phyloP scores from a whole-genome alignment of 306 rosid species.

The Pyrus bretschneideri region DNA sequence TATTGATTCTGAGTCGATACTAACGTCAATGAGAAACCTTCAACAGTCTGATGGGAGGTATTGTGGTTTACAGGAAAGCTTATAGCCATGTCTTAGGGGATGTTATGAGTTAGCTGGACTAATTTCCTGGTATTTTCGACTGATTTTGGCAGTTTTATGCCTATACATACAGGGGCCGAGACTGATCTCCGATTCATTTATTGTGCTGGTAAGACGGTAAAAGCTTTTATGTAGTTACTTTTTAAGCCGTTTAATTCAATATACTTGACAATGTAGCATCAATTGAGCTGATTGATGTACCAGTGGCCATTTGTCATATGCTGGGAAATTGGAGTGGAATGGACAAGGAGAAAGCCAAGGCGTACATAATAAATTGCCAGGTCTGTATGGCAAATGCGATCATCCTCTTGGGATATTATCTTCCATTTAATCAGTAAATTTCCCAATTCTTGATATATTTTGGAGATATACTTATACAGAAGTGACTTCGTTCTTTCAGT shows the following conservation, averaged over 20 bases:
- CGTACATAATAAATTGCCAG: slow-evolving; percentile 78
- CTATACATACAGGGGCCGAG: slow-evolving; percentile 78
- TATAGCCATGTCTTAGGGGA: not conserved
- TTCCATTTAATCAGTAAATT: slow-evolving; percentile 3
- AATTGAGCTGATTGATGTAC: slow-evolving; percentile 26
- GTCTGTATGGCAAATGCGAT: slow-evolving; percentile 36
- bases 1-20: slow-evolving; percentile 41
- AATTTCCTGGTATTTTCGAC: slow-evolving; percentile 1
- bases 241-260: slow-evolving; percentile 2
- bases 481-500: slow-evolving; percentile 42
- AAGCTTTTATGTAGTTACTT: not conserved
- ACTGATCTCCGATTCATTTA: slow-evolving; percentile 81
- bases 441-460: not conserved
- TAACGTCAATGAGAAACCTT: slow-evolving; percentile 74
- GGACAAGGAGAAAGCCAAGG: slow-evolving; percentile 83
- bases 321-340: slow-evolving; percentile 89
- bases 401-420: slow-evolving; percentile 1
- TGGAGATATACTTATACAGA: not conserved
- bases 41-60: slow-evolving; percentile 99
- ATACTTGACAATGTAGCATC: slow-evolving; percentile 13
- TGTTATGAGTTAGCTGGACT: slow-evolving; percentile 6
- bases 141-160: slow-evolving; percentile 63
- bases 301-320: slow-evolving; percentile 82
- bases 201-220: slow-evolving; percentile 73
- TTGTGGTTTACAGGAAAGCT: slow-evolving; percentile 4